A percentile compares a stretch with the other conserved stretches of the same genome.
Conservation (phyloP, 768 basidiomycete genomes). For the Lactarius deliciosus region DNA sequence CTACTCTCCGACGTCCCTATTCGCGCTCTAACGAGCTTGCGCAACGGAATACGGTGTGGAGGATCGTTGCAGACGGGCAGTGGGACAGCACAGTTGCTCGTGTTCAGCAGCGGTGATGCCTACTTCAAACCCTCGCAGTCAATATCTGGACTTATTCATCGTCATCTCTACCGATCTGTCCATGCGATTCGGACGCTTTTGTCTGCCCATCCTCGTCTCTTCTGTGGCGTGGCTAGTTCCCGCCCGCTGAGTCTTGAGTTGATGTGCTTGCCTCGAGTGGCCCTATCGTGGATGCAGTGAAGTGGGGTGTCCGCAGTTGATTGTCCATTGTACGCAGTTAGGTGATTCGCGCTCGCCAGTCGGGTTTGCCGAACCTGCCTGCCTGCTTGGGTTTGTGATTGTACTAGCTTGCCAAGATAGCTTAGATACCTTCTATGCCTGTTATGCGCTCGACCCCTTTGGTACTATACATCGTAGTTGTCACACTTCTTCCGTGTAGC, state of each 20-base stretch:
- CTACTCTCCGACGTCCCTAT: conserved; percentile 32
- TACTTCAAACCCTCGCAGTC: conserved; percentile 9
- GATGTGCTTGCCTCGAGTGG: conserved; percentile 20
- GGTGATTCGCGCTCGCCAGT: conserved; percentile 31
- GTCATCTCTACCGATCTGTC: conserved; percentile 1
- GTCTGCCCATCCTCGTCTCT: conserved; percentile 28
- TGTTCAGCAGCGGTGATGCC: conserved; percentile 14
- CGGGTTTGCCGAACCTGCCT: conserved; percentile 27
- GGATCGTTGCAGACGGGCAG: conserved; percentile 16
- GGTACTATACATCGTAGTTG: conserved; percentile 13
- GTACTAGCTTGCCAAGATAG: conserved; percentile 15
- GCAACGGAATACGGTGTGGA: conserved; percentile 15
- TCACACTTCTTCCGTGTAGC: conserved; percentile 7
- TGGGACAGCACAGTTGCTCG: background rate
- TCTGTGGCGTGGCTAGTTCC: conserved; percentile 28
- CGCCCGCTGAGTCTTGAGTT: conserved; percentile 29
- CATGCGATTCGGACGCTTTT: conserved; percentile 9
- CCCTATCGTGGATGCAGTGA: conserved; percentile 13
- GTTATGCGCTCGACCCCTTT: conserved; percentile 11
- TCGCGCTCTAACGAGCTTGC: conserved; percentile 20
- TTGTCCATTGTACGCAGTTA: conserved; percentile 13
- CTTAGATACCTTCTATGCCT: conserved; percentile 12
- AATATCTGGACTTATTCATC: background rate
- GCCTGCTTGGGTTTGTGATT: conserved; percentile 13
- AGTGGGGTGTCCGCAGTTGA: conserved; percentile 5